A percentile compares a stretch with the other conserved stretches of the same genome.
phyloP scores from a whole-genome alignment of 1,284 basidiomycete genomes.

The Trichosporon inkin region DNA sequence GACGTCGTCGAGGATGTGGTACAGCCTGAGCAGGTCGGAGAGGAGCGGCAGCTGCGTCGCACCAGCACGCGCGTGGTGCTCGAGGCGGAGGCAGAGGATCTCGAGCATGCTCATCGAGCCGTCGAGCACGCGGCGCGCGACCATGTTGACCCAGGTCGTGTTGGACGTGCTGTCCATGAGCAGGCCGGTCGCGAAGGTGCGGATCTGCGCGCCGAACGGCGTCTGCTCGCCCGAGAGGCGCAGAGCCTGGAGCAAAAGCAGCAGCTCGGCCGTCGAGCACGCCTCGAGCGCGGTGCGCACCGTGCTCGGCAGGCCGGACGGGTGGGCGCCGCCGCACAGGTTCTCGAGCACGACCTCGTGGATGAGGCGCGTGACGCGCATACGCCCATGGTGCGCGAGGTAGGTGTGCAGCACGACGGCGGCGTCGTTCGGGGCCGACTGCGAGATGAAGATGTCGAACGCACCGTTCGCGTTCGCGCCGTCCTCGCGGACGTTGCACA shows the following conservation, averaged over 20 bases:
- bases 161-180: conserved; percentile 12
- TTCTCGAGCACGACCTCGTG: conserved; percentile 15
- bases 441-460: conserved; percentile 16
- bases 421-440: conserved; percentile 11
- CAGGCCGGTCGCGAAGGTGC: not conserved
- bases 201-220: not conserved
- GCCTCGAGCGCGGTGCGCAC: conserved; percentile 12
- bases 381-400: conserved; percentile 10
- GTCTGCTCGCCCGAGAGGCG: not conserved
- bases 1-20: conserved; percentile 11
- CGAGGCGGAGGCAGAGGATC: conserved; percentile 5
- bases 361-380: conserved; percentile 3
- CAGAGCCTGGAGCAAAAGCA: conserved; percentile 9
- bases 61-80: conserved; percentile 10
- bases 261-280: not conserved
- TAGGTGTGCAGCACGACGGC: conserved; percentile 17
- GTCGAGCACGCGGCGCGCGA: conserved; percentile 12
- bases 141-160: conserved; percentile 4
- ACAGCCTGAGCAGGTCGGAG: conserved; percentile 7
- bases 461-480: not conserved
- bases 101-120: conserved; percentile 9
- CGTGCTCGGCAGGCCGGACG: conserved; percentile 5
- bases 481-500: not conserved
- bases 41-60: conserved; percentile 6
- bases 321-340: not conserved